Evolutionary conservation across 2,329 filamentous ascomycete species (phyloP).

Genomic region (Aspergillus pseudoterreus): DNA sequence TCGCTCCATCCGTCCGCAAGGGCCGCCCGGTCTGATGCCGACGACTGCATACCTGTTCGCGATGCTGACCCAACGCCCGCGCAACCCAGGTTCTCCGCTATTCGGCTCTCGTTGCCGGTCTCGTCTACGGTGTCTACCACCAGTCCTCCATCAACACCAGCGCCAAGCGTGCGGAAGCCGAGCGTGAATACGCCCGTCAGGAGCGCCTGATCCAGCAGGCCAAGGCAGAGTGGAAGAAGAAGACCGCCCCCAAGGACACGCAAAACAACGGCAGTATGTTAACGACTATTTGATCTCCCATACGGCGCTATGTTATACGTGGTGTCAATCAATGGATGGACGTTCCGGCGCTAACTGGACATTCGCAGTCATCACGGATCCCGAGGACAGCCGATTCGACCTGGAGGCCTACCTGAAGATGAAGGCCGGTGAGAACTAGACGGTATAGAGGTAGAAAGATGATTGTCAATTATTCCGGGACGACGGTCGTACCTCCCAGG

Average conservation of each 20-base stretch:
- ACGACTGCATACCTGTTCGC: conserved; percentile 1
- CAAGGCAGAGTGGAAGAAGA: conserved; percentile 85
- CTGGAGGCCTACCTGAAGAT: conserved; percentile 77
- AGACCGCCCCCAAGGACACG: conserved; percentile 54
- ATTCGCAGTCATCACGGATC: conserved; percentile 65
- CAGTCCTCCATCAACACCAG: conserved; percentile 73
- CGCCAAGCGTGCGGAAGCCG: conserved; percentile 65
- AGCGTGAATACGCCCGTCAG: conserved; percentile 88
- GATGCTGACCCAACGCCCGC: conserved; percentile 12
- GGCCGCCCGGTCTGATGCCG: conserved; percentile 14
- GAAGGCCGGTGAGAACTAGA: conserved; percentile 48
- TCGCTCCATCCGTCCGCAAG: conserved; percentile 13
- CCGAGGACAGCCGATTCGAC: conserved; percentile 85
- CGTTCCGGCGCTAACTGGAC: conserved; percentile 16
- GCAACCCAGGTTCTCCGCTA: conserved; percentile 82
- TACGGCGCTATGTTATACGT: no score
- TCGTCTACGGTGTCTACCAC: conserved; percentile 95
- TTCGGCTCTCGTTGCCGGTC: conserved; percentile 83
- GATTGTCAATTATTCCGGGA: conserved; percentile 28
- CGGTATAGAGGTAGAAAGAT: conserved; percentile 20
- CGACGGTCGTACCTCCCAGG: conserved; percentile 31
- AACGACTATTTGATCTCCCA: neutral
- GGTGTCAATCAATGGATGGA: conserved; percentile 7
- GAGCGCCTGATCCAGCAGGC: conserved; percentile 87
- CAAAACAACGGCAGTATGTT: conserved; percentile 34